phyloP scores from a whole-genome alignment of 2,329 filamentous ascomycete species.

The Setomelanomma holmii region DNA sequence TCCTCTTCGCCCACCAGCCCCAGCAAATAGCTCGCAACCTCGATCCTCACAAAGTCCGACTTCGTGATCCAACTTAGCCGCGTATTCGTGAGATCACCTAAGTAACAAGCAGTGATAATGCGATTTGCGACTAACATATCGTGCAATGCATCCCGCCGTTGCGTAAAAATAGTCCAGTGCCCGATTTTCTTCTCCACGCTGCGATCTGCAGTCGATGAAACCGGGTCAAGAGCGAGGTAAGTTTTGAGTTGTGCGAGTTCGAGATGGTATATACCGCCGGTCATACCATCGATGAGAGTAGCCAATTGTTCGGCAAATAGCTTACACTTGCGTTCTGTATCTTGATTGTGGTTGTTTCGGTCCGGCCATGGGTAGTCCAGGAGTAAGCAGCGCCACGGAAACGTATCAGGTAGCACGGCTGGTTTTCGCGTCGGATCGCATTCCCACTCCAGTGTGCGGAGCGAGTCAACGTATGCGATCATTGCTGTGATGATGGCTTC shows the following conservation, averaged over 20 bases:
- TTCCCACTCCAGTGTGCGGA: conserved; percentile 34
- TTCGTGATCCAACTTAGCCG: conserved; percentile 28
- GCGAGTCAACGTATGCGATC: conserved; percentile 20
- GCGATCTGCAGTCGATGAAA: neutral
- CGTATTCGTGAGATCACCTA: conserved; percentile 33
- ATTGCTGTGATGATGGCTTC: conserved; percentile 26
- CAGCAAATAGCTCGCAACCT: conserved; percentile 31
- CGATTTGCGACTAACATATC: conserved; percentile 16
- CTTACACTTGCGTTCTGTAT: conserved; percentile 13
- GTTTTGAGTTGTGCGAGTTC: conserved; percentile 15
- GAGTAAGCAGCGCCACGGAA: conserved; percentile 32
- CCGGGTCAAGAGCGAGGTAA: conserved; percentile 4
- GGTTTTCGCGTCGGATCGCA: conserved; percentile 22
- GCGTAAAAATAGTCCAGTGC: neutral
- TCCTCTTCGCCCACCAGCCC: neutral
- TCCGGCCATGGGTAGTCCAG: conserved; percentile 27
- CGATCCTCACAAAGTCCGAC: conserved; percentile 30
- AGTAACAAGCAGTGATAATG: conserved; percentile 17
- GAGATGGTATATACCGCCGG: conserved; percentile 23
- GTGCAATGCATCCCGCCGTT: conserved; percentile 7
- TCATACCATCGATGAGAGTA: conserved; percentile 19
- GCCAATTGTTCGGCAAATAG: conserved; percentile 22
- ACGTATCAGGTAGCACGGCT: conserved; percentile 32
- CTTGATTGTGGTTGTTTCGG: neutral
- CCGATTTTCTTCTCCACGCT: neutral